Evolutionary conservation across 148 eudicot species (phyloP).

Genomic region (Talinum fruticosum): DNA sequence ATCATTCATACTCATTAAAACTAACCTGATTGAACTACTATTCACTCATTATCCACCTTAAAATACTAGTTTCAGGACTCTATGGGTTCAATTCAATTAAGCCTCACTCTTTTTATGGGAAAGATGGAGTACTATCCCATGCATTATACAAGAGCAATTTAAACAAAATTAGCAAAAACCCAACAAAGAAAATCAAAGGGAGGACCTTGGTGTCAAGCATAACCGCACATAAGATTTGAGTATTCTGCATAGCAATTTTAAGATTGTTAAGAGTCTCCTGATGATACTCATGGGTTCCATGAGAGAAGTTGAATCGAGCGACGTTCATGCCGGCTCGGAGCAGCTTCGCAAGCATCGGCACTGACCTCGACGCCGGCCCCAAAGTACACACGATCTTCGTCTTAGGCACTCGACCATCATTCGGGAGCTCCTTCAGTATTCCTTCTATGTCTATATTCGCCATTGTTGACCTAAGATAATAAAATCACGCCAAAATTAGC

Average conservation of each 20-base stretch:
- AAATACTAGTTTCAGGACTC: no score
- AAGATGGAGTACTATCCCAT: no score
- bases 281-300: conserved; percentile 64
- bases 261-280: conserved; percentile 63
- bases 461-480: conserved; percentile 28
- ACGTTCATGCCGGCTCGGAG: conserved; percentile 65
- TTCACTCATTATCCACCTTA: no score
- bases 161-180: no score
- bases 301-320: conserved; percentile 69
- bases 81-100: no score
- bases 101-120: no score
- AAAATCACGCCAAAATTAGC: background rate
- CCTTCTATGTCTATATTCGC: conserved; percentile 76
- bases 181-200: background rate
- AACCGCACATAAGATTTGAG: conserved; percentile 64
- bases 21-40: background rate
- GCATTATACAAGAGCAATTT: no score
- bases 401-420: conserved; percentile 59
- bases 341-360: conserved; percentile 61
- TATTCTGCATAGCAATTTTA: conserved; percentile 59
- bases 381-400: conserved; percentile 70
- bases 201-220: conserved; percentile 75
- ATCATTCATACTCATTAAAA: background rate
- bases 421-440: conserved; percentile 51
- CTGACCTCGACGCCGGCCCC: conserved; percentile 60